A percentile compares a stretch with the other conserved stretches of the same genome.
phyloP scores from a whole-genome alignment of 176 grass and related monocot species.

The Musa beccarii region DNA sequence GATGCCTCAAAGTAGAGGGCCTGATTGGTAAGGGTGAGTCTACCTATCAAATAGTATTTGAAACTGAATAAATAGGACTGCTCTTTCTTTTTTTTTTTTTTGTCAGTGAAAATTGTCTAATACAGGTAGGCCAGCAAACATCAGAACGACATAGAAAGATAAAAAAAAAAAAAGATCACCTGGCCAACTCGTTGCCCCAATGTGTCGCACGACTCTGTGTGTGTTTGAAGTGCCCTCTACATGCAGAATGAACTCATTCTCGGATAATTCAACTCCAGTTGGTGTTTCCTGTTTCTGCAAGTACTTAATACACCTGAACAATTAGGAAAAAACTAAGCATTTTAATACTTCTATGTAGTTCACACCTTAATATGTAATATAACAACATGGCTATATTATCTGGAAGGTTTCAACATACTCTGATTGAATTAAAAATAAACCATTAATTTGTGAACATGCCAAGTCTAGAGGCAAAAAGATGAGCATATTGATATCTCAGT shows the following conservation, averaged over 20 bases:
- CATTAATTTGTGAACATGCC: no score
- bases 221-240: constrained; percentile 65
- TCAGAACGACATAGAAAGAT: constrained; percentile 4
- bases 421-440: no score
- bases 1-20: constrained; percentile 87
- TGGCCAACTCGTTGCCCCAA: constrained; percentile 62
- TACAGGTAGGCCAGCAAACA: background rate
- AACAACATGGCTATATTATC: background rate
- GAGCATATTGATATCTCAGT: background rate
- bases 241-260: constrained; percentile 80
- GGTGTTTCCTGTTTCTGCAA: constrained; percentile 51
- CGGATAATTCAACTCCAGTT: constrained; percentile 50
- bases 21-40: constrained; percentile 71
- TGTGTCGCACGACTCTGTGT: constrained; percentile 73
- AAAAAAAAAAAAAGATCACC: constrained; percentile 42
- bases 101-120: no score
- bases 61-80: background rate
- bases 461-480: no score
- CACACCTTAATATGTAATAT: background rate
- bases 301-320: constrained; percentile 44
- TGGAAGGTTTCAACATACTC: no score
- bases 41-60: constrained; percentile 33
- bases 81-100: no score
- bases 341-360: background rate
- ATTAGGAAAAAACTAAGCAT: background rate